Evolutionary conservation across 305 asterid genomes (phyloP).

Genomic region (Rubia tinctorum): DNA sequence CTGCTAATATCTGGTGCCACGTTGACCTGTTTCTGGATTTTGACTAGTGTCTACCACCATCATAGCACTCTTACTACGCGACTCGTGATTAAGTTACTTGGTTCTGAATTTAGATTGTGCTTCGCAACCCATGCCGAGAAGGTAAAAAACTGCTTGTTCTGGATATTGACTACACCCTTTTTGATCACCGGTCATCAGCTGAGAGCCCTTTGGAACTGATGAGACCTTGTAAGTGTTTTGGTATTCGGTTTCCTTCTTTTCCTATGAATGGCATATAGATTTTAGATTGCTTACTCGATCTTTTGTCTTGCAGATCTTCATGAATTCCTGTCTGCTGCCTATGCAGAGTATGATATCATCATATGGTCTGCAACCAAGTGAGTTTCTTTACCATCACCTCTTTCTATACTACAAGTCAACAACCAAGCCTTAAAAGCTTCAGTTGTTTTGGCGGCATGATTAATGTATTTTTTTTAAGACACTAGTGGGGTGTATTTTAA

Average conservation of each 20-base stretch:
- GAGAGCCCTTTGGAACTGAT: slow-evolving; percentile 89
- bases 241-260: slow-evolving; percentile 31
- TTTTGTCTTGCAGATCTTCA: slow-evolving; percentile 69
- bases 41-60: background rate
- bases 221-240: slow-evolving; percentile 81
- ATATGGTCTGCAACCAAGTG: slow-evolving; percentile 91
- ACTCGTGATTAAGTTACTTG: background rate
- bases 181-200: slow-evolving; percentile 93
- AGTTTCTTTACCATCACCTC: slow-evolving; percentile 5
- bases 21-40: background rate
- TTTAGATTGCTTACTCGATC: background rate
- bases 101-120: slow-evolving; percentile 47
- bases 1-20: background rate
- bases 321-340: slow-evolving; percentile 85
- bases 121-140: slow-evolving; percentile 82
- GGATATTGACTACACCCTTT: slow-evolving; percentile 92
- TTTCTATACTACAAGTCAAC: background rate
- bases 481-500: background rate
- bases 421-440: background rate
- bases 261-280: slow-evolving; percentile 26
- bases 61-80: background rate
- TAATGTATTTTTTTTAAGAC: background rate
- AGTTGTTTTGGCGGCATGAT: background rate
- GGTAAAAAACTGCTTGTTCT: slow-evolving; percentile 93
- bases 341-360: slow-evolving; percentile 91